These are phyloP conservation scores for Diddensiella santjacobensis DNA, from an alignment of 805 yeast species.

Conservation along the genomic window DNA sequence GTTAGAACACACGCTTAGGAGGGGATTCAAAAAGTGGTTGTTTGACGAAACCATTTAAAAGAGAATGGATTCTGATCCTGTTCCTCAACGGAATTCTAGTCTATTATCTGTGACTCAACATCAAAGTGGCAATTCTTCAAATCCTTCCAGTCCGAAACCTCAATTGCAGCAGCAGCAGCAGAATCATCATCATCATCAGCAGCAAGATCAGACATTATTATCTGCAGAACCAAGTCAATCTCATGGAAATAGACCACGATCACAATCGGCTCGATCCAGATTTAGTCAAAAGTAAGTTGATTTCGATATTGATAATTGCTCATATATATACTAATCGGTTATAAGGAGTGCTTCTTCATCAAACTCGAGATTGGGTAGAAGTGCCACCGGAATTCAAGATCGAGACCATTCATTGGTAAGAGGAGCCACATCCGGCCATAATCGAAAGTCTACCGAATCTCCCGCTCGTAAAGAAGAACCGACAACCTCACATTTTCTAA, in stretches of 20 bases:
- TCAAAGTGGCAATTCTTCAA: not conserved
- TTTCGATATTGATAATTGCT: no score
- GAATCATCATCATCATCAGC: not conserved
- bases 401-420: not conserved
- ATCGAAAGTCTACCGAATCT: not conserved
- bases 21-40: no score
- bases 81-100: not conserved
- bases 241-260: not conserved
- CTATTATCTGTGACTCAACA: not conserved
- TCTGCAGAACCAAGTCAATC: not conserved
- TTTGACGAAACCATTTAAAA: no score
- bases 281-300: not conserved
- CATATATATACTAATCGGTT: no score
- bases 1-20: no score
- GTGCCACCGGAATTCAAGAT: not conserved
- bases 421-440: not conserved
- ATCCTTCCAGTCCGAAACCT: not conserved
- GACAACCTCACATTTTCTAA: constrained; percentile 20
- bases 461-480: constrained; percentile 1
- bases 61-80: not conserved
- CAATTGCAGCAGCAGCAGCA: not conserved
- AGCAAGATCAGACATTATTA: not conserved
- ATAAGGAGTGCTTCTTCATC: constrained; percentile 1
- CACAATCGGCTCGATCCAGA: not conserved
- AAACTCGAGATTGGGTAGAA: not conserved